These are phyloP conservation scores for Talaromyces sp. DNA, from an alignment of 2,329 filamentous ascomycete genomes.

Conservation along the genomic window DNA sequence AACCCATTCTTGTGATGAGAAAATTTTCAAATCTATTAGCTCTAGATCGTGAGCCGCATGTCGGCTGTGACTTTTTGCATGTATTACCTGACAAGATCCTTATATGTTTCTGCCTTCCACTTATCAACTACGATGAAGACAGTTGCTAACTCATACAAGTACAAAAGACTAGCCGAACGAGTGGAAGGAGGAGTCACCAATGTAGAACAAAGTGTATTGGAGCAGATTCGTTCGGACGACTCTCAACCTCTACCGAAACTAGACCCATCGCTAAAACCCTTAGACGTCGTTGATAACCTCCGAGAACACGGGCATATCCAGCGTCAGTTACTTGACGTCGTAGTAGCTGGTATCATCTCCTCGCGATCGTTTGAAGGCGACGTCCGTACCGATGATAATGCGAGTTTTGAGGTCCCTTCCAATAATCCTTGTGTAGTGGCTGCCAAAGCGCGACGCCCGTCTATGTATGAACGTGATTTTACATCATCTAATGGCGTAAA, in stretches of 20 bases:
- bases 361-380: slow-evolving; percentile 9
- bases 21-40: slow-evolving; percentile 56
- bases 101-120: slow-evolving; percentile 20
- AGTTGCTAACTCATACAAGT: slow-evolving; percentile 34
- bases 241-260: slow-evolving; percentile 29
- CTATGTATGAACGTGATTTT: slow-evolving; percentile 80
- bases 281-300: slow-evolving; percentile 56
- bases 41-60: slow-evolving; percentile 75
- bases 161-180: slow-evolving; percentile 33
- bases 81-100: slow-evolving; percentile 52
- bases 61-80: slow-evolving; percentile 63
- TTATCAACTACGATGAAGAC: slow-evolving; percentile 12
- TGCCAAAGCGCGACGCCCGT: slow-evolving; percentile 57
- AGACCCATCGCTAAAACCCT: slow-evolving; percentile 63
- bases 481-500: slow-evolving; percentile 74
- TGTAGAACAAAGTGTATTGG: slow-evolving; percentile 29
- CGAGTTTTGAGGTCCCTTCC: slow-evolving; percentile 30
- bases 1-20: slow-evolving; percentile 47
- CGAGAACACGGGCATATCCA: slow-evolving; percentile 64
- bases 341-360: slow-evolving; percentile 31
- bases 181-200: slow-evolving; percentile 30
- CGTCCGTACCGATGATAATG: slow-evolving; percentile 22
- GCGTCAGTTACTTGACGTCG: slow-evolving; percentile 47
- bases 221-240: slow-evolving; percentile 32
- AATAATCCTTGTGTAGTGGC: slow-evolving; percentile 40